Percentiles rank a stretch among this genome's conserved stretches.
These are phyloP conservation scores for Amborella trichopoda DNA, from an alignment of 164 flowering plant genomes.

Conservation along the genomic window DNA sequence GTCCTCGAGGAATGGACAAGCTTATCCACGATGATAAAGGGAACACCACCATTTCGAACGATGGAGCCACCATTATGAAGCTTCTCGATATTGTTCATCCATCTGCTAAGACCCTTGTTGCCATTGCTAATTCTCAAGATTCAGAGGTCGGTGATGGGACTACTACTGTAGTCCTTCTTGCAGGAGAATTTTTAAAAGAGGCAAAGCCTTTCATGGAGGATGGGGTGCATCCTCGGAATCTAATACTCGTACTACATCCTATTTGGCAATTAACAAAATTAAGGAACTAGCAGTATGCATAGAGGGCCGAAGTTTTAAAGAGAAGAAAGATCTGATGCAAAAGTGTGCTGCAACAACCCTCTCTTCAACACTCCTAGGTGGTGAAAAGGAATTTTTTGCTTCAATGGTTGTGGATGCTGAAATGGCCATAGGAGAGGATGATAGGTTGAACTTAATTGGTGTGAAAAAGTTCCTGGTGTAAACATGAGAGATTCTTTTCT, in stretches of 20 bases:
- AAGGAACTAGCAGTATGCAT: slow-evolving; percentile 81
- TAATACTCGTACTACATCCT: slow-evolving; percentile 57
- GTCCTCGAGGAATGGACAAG: slow-evolving; percentile 98
- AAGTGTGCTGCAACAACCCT: slow-evolving; percentile 98
- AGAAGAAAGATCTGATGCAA: slow-evolving; percentile 67
- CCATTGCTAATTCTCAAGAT: slow-evolving; percentile 96
- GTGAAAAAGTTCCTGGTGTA: slow-evolving; percentile 98
- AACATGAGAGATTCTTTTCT: slow-evolving; percentile 94
- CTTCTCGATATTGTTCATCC: slow-evolving; percentile 96
- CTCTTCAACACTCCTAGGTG: slow-evolving; percentile 92
- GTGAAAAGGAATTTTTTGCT: slow-evolving; percentile 96
- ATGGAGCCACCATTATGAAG: slow-evolving; percentile 99
- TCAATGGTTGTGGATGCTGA: slow-evolving; percentile 97
- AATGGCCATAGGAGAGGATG: slow-evolving; percentile 74
- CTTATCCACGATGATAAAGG: slow-evolving; percentile 96
- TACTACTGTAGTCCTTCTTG: slow-evolving; percentile 90
- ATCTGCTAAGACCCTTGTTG: slow-evolving; percentile 94
- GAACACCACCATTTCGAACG: slow-evolving; percentile 86
- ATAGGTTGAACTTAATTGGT: slow-evolving; percentile 86
- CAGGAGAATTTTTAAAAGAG: slow-evolving; percentile 89
- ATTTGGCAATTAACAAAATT: slow-evolving; percentile 75
- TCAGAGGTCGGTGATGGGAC: slow-evolving; percentile 99
- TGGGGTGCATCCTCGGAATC: slow-evolving; percentile 90
- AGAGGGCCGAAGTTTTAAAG: slow-evolving; percentile 84
- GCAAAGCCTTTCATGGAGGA: slow-evolving; percentile 97